A percentile compares a stretch with the other conserved stretches of the same genome.
phyloP scores from a whole-genome alignment of 176 grass and related monocot species.

The Oryza glaberrima region DNA sequence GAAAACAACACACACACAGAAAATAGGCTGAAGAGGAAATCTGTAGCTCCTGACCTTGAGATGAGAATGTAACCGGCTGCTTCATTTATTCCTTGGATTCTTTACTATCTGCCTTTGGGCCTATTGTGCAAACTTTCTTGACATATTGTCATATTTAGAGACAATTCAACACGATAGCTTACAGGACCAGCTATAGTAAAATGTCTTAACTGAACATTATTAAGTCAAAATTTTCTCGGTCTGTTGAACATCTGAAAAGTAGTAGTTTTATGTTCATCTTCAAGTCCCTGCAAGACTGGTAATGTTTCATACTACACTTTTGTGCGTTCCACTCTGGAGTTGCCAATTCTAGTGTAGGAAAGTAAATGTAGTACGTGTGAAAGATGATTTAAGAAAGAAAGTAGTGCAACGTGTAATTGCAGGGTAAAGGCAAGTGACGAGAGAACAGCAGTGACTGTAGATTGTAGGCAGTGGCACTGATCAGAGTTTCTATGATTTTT shows the following conservation, averaged over 20 bases:
- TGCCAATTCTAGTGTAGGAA: background rate
- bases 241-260: background rate
- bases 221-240: background rate
- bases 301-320: background rate
- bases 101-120: constrained; percentile 32
- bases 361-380: too few relatives aligned
- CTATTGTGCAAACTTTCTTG: constrained; percentile 36
- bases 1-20: constrained; percentile 24
- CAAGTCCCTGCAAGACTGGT: background rate
- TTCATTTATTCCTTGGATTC: constrained; percentile 39
- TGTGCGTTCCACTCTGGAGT: background rate
- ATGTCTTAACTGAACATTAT: background rate
- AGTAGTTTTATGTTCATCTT: background rate
- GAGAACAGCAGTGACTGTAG: too few relatives aligned
- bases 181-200: constrained; percentile 23
- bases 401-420: too few relatives aligned
- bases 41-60: constrained; percentile 58
- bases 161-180: constrained; percentile 29
- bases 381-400: too few relatives aligned
- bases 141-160: constrained; percentile 16
- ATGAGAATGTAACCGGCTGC: constrained; percentile 54
- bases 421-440: too few relatives aligned
- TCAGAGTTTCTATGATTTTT: too few relatives aligned
- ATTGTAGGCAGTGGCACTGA: too few relatives aligned
- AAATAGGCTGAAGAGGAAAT: constrained; percentile 66